Conservation (phyloP, 2,329 filamentous ascomycete species). For the Colletotrichum musicola region DNA sequence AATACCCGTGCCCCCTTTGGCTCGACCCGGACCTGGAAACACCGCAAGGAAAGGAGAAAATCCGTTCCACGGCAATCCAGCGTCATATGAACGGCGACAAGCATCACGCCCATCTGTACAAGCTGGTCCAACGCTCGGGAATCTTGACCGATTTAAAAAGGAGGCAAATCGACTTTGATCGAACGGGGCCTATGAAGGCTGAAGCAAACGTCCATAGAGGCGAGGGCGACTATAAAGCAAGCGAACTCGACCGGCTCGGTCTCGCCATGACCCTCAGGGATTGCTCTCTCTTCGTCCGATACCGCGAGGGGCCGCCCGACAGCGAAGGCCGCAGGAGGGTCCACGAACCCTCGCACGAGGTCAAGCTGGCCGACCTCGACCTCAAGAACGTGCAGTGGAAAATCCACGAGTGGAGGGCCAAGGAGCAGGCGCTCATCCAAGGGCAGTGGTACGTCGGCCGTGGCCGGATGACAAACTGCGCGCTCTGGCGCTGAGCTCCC, state of each 20-base stretch:
- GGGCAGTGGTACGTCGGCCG: slow-evolving; percentile 73
- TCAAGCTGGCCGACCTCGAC: slow-evolving; percentile 81
- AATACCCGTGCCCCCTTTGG: slow-evolving; percentile 38
- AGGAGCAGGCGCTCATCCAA: slow-evolving; percentile 72
- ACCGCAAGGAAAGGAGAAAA: background rate
- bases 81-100: slow-evolving; percentile 26
- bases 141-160: slow-evolving; percentile 14
- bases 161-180: slow-evolving; percentile 57
- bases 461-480: slow-evolving; percentile 35
- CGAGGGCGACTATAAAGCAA: background rate
- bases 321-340: background rate
- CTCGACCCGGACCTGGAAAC: slow-evolving; percentile 26
- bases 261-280: slow-evolving; percentile 86
- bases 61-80: slow-evolving; percentile 21
- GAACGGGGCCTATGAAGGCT: slow-evolving; percentile 57
- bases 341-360: slow-evolving; percentile 55
- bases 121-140: slow-evolving; percentile 6
- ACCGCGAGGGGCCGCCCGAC: slow-evolving; percentile 5
- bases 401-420: slow-evolving; percentile 74
- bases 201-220: slow-evolving; percentile 35
- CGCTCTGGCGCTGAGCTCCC: slow-evolving; percentile 10
- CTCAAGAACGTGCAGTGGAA: slow-evolving; percentile 78
- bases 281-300: slow-evolving; percentile 79
- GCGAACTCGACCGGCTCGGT: slow-evolving; percentile 63
- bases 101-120: slow-evolving; percentile 21